Evolutionary conservation across 805 yeast species (phyloP), one percentile per base, ranked within the genome.

Genomic region (Barnettozyma californica): DNA sequence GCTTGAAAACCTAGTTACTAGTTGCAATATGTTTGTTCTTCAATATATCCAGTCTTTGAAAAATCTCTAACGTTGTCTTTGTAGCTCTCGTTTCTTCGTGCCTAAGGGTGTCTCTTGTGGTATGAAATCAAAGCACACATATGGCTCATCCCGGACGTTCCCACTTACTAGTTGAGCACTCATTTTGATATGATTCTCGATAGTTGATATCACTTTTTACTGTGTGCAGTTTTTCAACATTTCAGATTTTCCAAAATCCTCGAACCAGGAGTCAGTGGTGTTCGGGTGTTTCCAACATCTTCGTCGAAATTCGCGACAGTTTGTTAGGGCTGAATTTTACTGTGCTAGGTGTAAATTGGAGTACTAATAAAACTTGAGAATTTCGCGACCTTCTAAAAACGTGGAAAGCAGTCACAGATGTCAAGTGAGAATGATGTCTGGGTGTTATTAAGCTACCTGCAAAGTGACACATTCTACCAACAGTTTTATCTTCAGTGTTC

Each of bases 111-210:
- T 20, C 27, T 9, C 27, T 21, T 14, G 25, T 20, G 13, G 27
- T 9, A 7, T 7, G 14, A 19, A 4, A 23, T n/a, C n/a, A 21
- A 14, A 9, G 23, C 47, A 38, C 44, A 34, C 26, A 3, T 18
- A 11, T 11, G 21, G 11, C 29, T 25, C 34, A 9, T 43, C 23
- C 18, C 20, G 20, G 14, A 9, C 36, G 13, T 38, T 21, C 21
- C 39, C 52, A 62, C 66, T 53, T 53, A 62, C 66, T 56, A 61
- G 58, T 62, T 61, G 66, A 54, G 66, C 62, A 58, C 62, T 60
- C 66, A 62, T 62, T 57, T 48, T 38, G 51, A 47, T 45, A 44
- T 38, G 38, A 34, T 50, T 49, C 26, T 49, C 43, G 38, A 43
- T 45, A 35, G 46, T 47, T 47, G 40, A 38, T 35, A 37, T 37